Evolutionary conservation across 495 filamentous ascomycete species (phyloP).

Genomic region (Tricharina praecox): DNA sequence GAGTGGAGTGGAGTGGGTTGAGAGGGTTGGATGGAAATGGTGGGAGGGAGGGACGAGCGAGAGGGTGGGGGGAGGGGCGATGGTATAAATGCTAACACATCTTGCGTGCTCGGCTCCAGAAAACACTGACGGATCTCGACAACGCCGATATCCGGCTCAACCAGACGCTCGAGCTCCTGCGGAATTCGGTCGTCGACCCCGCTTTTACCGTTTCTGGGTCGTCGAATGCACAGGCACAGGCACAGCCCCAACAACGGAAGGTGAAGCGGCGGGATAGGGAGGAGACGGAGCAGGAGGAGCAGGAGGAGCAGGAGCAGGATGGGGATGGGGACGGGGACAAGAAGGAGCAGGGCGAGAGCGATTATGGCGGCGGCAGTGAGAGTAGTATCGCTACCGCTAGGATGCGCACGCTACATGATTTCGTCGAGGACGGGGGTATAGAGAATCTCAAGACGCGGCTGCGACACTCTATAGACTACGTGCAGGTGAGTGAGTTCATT

Average conservation of each 20-base stretch:
- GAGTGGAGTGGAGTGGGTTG: not conserved
- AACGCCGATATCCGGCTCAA: constrained; percentile 52
- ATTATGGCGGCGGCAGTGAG: not conserved
- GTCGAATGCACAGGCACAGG: not conserved
- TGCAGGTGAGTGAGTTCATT: constrained; percentile 13
- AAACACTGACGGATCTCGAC: constrained; percentile 55
- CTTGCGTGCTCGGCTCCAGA: constrained; percentile 21
- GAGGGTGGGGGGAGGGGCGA: not conserved
- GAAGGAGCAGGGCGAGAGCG: not conserved
- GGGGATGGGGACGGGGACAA: not conserved
- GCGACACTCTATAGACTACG: constrained; percentile 25
- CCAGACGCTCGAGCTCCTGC: constrained; percentile 50
- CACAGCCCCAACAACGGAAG: not conserved
- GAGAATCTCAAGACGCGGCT: constrained; percentile 33
- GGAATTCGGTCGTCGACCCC: constrained; percentile 54
- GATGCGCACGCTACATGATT: constrained; percentile 63
- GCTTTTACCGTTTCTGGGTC: constrained; percentile 38
- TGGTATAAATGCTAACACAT: constrained; percentile 5
- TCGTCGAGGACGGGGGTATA: constrained; percentile 69
- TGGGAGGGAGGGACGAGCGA: not conserved
- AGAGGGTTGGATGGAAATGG: not conserved
- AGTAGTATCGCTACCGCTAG: constrained; percentile 30
- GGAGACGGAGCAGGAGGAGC: not conserved
- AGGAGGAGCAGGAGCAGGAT: not conserved
- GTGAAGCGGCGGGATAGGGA: not conserved